Evolutionary conservation across 306 rosid species (phyloP), one percentile per base, ranked within the genome.

Genomic region (Mimosa pudica): DNA sequence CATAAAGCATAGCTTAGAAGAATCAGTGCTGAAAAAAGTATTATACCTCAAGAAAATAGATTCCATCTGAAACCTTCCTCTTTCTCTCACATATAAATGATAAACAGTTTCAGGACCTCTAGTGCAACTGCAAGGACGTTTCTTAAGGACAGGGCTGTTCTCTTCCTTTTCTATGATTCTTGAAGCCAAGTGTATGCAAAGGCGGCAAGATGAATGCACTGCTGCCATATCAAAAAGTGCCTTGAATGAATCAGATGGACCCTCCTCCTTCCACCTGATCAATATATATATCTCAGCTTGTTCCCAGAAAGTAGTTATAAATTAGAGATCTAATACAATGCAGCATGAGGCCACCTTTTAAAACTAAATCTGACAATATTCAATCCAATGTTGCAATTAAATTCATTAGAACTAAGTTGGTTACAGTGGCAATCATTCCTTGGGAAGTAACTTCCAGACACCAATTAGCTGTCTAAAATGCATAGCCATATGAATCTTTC

Each of bases 221-320:
- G 97, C 97, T 64, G 98, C 99, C 99, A 95, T 95, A 88, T 95
- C 99, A 79, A 95, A 90, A 45, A 95, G 93, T 60, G 99, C 99
- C 88, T 93, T 95, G 93, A 95, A 95, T 77, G 97, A 89, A 85
- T 95, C 94, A 30, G 94, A 89, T 76, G 99, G 99, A 2, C 99
- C 99, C 75, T 95, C 97, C 71, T 89, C 86, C 88, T 95, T 95
- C 99, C 99, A 95, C 92, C 99, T 95, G 80, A 79, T 61, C 68
- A 81, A 58, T 64, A 71, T 79, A 83, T 79, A 83, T 32, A 85
- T 70, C 63, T 77, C 75, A 74, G 77, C 11, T 47, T 75, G 71
- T 71, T 80, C 71, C 82, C 67, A 49, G 33, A 42, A 57, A 45
- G 69, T 65, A 30, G 62, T 79, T 51, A 73, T 4, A 6, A 79